Percentiles rank a stretch among this genome's conserved stretches.
Conservation (phyloP, 805 yeast genomes). For the Metschnikowia peoriensis region DNA sequence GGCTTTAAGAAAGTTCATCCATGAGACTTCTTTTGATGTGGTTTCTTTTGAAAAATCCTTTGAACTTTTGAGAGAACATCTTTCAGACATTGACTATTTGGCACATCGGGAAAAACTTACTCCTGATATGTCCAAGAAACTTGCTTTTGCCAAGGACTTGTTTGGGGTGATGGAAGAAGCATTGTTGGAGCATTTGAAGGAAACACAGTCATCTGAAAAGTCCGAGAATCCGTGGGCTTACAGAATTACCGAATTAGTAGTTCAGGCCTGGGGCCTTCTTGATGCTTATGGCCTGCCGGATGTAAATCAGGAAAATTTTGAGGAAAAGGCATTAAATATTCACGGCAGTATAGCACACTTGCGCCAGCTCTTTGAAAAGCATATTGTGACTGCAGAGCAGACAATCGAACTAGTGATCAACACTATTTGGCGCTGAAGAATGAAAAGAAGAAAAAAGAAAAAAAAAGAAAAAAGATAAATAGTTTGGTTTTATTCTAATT, state of each 20-base stretch:
- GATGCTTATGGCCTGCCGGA: slow-evolving; percentile 4
- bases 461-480: too few species aligned
- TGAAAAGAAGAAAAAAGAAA: too few species aligned
- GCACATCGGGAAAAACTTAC: neutral
- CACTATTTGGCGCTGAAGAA: neutral
- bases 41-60: neutral
- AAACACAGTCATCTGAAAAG: too few species aligned
- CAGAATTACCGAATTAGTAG: slow-evolving; percentile 1
- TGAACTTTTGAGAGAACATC: neutral
- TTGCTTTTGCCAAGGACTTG: neutral
- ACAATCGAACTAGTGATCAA: neutral
- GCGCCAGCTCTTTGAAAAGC: slow-evolving; percentile 2
- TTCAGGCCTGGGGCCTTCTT: slow-evolving; percentile 1
- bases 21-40: neutral
- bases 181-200: neutral
- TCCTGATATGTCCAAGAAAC: neutral
- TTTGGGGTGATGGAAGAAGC: slow-evolving; percentile 7
- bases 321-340: neutral
- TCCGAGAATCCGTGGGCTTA: neutral
- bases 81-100: neutral
- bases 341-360: neutral
- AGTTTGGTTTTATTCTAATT: neutral
- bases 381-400: neutral
- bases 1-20: neutral
- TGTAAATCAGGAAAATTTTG: neutral